phyloP scores from a whole-genome alignment of 371 early-diverging fungal species.

The Coemansia sp. region DNA sequence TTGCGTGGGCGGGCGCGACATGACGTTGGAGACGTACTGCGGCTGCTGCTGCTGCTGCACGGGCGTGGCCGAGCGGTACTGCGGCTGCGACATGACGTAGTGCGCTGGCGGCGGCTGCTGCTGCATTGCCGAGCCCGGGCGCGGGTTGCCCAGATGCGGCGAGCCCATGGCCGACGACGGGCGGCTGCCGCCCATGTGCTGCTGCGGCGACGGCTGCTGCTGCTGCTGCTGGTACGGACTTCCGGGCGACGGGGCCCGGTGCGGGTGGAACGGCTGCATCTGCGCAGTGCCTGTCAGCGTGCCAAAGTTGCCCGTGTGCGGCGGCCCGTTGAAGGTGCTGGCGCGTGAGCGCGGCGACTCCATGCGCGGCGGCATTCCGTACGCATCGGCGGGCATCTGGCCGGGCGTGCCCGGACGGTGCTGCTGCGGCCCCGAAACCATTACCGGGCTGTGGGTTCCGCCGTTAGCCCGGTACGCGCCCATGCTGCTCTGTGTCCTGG shows the following conservation, averaged over 20 bases:
- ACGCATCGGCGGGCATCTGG: conserved; percentile 8
- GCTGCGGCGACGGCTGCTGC: not conserved
- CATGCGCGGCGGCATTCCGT: conserved; percentile 20
- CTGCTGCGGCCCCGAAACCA: not conserved
- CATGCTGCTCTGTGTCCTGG: no score
- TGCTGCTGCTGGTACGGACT: conserved; percentile 36
- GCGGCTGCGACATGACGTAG: conserved; percentile 2
- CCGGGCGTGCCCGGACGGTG: conserved; percentile 22
- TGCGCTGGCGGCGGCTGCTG: conserved; percentile 9
- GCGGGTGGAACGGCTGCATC: conserved; percentile 19
- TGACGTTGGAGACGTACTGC: conserved; percentile 15
- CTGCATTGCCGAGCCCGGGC: conserved; percentile 26
- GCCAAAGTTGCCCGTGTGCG: conserved; percentile 40
- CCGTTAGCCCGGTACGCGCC: conserved; percentile 20
- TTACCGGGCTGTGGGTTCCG: conserved; percentile 8
- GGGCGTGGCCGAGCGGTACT: conserved; percentile 32
- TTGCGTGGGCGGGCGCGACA: conserved; percentile 32
- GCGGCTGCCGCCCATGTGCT: conserved; percentile 1
- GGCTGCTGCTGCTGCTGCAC: conserved; percentile 27
- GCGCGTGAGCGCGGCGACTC: conserved; percentile 41
- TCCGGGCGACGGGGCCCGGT: conserved; percentile 27
- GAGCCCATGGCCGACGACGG: conserved; percentile 8
- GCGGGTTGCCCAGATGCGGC: not conserved
- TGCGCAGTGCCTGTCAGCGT: conserved; percentile 33
- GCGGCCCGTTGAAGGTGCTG: conserved; percentile 30